phyloP scores from a whole-genome alignment of 208 protist genomes.

The Wallacemonas sp. region DNA sequence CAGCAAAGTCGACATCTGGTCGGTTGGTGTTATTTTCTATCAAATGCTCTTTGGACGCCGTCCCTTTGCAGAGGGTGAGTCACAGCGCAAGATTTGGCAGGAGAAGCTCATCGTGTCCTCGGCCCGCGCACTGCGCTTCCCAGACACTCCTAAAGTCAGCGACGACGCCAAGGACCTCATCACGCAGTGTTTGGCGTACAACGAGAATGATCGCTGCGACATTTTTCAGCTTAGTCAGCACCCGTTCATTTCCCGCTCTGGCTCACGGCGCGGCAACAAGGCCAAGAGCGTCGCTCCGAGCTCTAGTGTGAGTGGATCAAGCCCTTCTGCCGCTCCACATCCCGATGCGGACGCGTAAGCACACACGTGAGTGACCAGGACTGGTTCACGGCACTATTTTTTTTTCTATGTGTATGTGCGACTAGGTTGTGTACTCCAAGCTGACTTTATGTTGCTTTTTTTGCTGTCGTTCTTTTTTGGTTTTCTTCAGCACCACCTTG shows the following conservation, averaged over 20 bases:
- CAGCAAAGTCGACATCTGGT: constrained; percentile 94
- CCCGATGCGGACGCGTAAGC: neutral
- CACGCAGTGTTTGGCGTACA: constrained; percentile 64
- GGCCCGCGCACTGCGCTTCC: constrained; percentile 60
- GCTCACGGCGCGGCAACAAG: constrained; percentile 23
- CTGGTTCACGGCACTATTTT: no score
- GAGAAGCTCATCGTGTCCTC: constrained; percentile 75
- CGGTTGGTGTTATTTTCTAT: constrained; percentile 94
- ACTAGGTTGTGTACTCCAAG: no score
- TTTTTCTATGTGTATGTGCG: no score
- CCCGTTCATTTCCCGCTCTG: constrained; percentile 59
- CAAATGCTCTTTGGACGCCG: constrained; percentile 94
- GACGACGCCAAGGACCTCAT: constrained; percentile 85
- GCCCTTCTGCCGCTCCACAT: neutral
- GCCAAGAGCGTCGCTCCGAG: constrained; percentile 17
- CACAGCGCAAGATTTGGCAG: constrained; percentile 86
- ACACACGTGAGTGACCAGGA: no score
- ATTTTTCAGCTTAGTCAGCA: constrained; percentile 71
- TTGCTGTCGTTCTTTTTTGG: no score
- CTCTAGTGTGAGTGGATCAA: neutral
- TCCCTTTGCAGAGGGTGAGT: constrained; percentile 94
- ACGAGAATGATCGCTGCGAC: constrained; percentile 70
- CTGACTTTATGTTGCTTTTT: no score
- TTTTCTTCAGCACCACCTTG: no score
- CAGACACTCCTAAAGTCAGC: constrained; percentile 66